Evolutionary conservation across 2,329 filamentous ascomycete species (phyloP).

Genomic region (Botrytis deweyae): DNA sequence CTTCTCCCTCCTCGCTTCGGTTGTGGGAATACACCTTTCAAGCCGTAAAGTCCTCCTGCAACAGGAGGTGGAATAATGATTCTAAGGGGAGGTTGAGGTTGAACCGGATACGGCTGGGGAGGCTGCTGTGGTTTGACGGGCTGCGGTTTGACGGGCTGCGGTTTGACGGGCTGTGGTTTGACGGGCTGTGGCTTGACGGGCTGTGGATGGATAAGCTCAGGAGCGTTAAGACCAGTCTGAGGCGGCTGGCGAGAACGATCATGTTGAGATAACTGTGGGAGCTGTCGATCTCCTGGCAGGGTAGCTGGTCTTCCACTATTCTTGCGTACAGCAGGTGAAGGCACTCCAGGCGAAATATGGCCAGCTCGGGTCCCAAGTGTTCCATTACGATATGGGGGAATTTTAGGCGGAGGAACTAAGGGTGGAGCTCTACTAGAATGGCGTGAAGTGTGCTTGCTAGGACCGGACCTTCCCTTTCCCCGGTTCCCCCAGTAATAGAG

Average conservation of each 20-base stretch:
- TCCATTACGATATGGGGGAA: not conserved
- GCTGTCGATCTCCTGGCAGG: not conserved
- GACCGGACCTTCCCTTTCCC: not conserved
- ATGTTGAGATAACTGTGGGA: not conserved
- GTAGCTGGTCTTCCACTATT: not conserved
- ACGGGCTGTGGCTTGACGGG: too few relatives aligned
- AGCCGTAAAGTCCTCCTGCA: slow-evolving; percentile 2
- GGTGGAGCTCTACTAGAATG: not conserved
- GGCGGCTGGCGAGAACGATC: not conserved
- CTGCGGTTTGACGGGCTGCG: too few relatives aligned
- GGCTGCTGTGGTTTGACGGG: not conserved
- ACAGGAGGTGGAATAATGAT: not conserved
- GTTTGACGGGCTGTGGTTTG: too few relatives aligned
- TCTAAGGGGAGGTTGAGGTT: not conserved
- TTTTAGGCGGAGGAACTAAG: not conserved
- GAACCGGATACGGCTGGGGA: not conserved
- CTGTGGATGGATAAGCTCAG: not conserved
- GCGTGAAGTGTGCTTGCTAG: not conserved
- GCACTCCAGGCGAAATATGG: not conserved
- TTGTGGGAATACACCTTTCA: not conserved
- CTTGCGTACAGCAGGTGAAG: not conserved
- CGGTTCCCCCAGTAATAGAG: not conserved
- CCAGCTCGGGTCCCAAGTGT: not conserved
- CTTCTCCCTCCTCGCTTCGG: not conserved
- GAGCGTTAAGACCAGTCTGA: not conserved